Percentiles rank a stretch among this genome's conserved stretches.
Evolutionary conservation across 345 rosid genomes (phyloP).

Genomic region (Reutealis trisperma): DNA sequence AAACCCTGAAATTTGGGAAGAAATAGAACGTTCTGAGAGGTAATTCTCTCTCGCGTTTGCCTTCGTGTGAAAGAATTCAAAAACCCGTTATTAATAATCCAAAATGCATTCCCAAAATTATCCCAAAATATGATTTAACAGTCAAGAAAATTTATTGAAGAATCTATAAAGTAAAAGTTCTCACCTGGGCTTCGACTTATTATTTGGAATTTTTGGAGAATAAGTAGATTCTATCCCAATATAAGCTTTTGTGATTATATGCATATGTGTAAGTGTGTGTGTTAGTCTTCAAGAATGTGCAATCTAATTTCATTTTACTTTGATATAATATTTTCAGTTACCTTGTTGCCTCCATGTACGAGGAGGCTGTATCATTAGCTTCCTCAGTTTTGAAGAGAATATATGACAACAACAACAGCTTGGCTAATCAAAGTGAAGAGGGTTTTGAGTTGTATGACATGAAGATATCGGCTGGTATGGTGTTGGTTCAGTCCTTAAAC

Average conservation of each 20-base stretch:
- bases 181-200: too few relatives aligned
- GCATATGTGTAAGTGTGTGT: neutral
- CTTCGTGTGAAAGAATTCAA: neutral
- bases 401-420: neutral
- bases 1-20: conserved; percentile 42
- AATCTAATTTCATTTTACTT: neutral
- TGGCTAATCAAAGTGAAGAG: conserved; percentile 23
- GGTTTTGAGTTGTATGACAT: conserved; percentile 41
- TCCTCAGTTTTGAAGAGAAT: conserved; percentile 51
- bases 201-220: too few relatives aligned
- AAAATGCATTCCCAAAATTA: too few relatives aligned
- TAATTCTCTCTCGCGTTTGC: neutral
- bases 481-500: conserved; percentile 75
- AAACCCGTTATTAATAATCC: too few relatives aligned
- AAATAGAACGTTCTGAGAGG: conserved; percentile 54
- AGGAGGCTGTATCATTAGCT: conserved; percentile 67
- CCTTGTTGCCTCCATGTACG: conserved; percentile 75
- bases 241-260: neutral
- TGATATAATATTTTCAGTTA: conserved; percentile 40
- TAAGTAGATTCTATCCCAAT: too few relatives aligned
- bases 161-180: too few relatives aligned
- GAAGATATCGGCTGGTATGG: conserved; percentile 77
- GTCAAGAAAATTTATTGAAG: neutral
- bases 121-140: neutral
- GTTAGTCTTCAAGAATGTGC: neutral